Conservation (phyloP, 495 filamentous ascomycete genomes). For the Annulohypoxylon maeteangense region DNA sequence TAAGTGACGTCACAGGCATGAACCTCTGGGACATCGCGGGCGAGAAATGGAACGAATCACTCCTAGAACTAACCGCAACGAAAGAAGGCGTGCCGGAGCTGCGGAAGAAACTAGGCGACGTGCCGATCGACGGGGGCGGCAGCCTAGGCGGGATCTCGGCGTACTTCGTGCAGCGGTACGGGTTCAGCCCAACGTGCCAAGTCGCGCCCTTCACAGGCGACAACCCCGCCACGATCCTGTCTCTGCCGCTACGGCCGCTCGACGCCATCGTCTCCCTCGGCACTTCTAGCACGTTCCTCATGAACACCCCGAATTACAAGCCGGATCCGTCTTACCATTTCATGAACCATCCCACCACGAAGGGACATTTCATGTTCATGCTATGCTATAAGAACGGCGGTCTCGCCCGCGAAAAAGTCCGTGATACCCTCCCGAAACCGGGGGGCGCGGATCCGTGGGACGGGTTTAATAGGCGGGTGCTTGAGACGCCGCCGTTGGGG, state of each 20-base stretch:
- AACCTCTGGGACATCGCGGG: constrained; percentile 92
- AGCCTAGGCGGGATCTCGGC: constrained; percentile 75
- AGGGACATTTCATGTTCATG: constrained; percentile 96
- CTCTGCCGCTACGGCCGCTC: constrained; percentile 81
- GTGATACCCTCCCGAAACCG: constrained; percentile 68
- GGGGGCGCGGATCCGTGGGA: constrained; percentile 69
- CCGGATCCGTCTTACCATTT: constrained; percentile 89
- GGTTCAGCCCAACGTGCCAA: constrained; percentile 77
- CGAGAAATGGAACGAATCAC: constrained; percentile 74
- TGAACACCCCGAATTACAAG: constrained; percentile 90
- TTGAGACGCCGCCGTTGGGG: constrained; percentile 72
- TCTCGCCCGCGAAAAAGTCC: constrained; percentile 87
- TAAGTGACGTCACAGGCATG: constrained; percentile 95
- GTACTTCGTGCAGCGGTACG: constrained; percentile 82
- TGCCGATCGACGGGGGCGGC: constrained; percentile 81
- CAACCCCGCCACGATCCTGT: constrained; percentile 94
- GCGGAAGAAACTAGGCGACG: constrained; percentile 80
- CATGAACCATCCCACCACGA: constrained; percentile 87
- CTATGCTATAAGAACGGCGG: constrained; percentile 99
- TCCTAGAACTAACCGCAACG: constrained; percentile 79
- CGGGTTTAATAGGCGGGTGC: constrained; percentile 76
- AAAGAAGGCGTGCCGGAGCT: constrained; percentile 72
- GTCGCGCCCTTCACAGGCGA: constrained; percentile 92
- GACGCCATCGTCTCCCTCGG: constrained; percentile 95
- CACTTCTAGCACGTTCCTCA: constrained; percentile 95